Evolutionary conservation across 345 rosid species (phyloP), one percentile per base, ranked within the genome.

Genomic region (Boechera retrofracta): DNA sequence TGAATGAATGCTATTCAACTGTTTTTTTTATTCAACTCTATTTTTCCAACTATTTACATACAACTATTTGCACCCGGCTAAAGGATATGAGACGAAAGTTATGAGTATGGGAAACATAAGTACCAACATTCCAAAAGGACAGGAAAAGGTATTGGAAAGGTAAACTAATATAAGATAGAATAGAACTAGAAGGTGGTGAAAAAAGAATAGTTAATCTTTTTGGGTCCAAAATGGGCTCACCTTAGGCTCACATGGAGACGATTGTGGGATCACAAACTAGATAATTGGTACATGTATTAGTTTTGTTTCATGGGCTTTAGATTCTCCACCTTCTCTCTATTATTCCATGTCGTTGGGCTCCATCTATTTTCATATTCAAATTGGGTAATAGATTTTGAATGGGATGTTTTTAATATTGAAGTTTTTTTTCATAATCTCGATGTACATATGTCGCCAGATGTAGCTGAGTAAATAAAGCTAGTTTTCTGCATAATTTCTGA

Each of bases 211-310:
- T 31, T 31, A 31, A 39, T 39, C 12, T 0, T 41, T 41, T 41
- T 12, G 52, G 51, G 52, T 63, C 51, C 36, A 63, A 63, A 63
- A 15, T 42, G 67, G 67, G 36, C 67, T 42, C 52, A 10, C 44
- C 24, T 45, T 64, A 31, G 28, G 36, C 52, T 63, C 36, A 41
- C 12, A 28, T 29, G 26, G 36, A 28, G 18, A 28, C 6, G 16
- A 12, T 24, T 62, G 32, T 62, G 35, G 41, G 42, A 7, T 33
- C 26, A 58, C 28, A 33, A 33, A 5, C 7, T 35, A 26, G 36
- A 42, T 63, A 35, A 26, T 41, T 63, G 51, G 67, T 61, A 2
- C 33, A 42, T 44, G 2, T 38, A 64, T 3, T 28, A 45, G 15
- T 24, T 44, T 64, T 5, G 21, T 31, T 64, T 64, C 2, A 45